Evolutionary conservation across 306 rosid species (phyloP).

Genomic region (Vicia villosa): DNA sequence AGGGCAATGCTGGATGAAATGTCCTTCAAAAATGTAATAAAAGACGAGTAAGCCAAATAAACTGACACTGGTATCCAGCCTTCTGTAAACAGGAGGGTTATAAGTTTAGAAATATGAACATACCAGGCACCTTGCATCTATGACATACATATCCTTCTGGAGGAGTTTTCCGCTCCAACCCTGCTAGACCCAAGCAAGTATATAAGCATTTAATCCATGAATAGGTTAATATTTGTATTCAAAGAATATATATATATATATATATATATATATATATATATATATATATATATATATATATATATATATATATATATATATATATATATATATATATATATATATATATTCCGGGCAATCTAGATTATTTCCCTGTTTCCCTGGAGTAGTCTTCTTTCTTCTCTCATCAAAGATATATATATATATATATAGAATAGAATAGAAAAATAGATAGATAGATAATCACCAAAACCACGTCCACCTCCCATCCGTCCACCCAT

Average conservation of each 20-base stretch:
- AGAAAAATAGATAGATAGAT: conserved; percentile 17
- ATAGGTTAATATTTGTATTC: conserved; percentile 8
- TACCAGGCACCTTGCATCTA: conserved; percentile 97
- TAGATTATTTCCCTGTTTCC: too few relatives aligned
- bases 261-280: too few relatives aligned
- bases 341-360: too few relatives aligned
- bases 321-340: too few relatives aligned
- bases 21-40: conserved; percentile 54
- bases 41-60: conserved; percentile 14
- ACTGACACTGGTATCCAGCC: conserved; percentile 2
- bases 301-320: too few relatives aligned
- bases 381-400: too few relatives aligned
- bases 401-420: too few relatives aligned
- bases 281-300: too few relatives aligned
- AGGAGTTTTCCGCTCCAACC: conserved; percentile 90
- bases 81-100: conserved; percentile 3
- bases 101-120: conserved; percentile 36
- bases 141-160: conserved; percentile 97
- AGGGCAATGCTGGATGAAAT: conserved; percentile 96
- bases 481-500: conserved; percentile 80
- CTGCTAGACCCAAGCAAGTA: conserved; percentile 52
- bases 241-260: conserved; percentile 5
- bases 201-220: conserved; percentile 34
- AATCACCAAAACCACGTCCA: conserved; percentile 96
- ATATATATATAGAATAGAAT: too few relatives aligned